A percentile compares a stretch with the other conserved stretches of the same genome.
Conservation (phyloP, 169 alveolate genomes). For the Theileria equi region DNA sequence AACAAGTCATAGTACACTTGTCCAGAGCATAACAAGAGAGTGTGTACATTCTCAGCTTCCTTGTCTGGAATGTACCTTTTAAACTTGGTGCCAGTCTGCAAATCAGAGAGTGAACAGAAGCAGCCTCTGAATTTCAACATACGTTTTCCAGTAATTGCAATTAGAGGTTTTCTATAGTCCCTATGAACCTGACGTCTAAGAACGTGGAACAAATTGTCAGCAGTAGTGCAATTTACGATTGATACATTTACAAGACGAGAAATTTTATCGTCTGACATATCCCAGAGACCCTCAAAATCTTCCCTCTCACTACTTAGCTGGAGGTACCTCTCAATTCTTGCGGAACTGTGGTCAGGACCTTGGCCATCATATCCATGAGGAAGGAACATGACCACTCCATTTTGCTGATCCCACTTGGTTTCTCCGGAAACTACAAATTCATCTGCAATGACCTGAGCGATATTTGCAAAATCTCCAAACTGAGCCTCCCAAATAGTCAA, state of each 20-base stretch:
- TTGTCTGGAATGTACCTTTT: conserved; percentile 71
- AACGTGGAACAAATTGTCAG: conserved; percentile 91
- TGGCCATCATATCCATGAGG: conserved; percentile 97
- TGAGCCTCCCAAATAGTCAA: conserved; percentile 91
- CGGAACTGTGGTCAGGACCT: conserved; percentile 96
- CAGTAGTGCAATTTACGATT: conserved; percentile 83
- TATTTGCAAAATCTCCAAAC: conserved; percentile 96
- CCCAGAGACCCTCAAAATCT: conserved; percentile 66
- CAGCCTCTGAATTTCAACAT: conserved; percentile 72
- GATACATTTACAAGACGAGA: conserved; percentile 75
- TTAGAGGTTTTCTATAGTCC: conserved; percentile 74
- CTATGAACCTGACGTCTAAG: conserved; percentile 90
- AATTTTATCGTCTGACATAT: conserved; percentile 45
- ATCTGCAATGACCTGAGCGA: conserved; percentile 92
- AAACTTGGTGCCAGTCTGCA: conserved; percentile 59
- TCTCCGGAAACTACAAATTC: conserved; percentile 91
- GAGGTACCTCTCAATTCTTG: conserved; percentile 83
- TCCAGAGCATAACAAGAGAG: conserved; percentile 88
- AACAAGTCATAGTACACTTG: conserved; percentile 85
- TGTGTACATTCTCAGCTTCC: conserved; percentile 59
- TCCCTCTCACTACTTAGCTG: conserved; percentile 78
- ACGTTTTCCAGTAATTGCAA: conserved; percentile 69
- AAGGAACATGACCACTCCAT: conserved; percentile 83
- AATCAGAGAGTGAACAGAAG: conserved; percentile 64
- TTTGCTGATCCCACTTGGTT: conserved; percentile 89